These are phyloP conservation scores for Sphaerulina populicola DNA, from an alignment of 2,329 filamentous ascomycete species.

Conservation along the genomic window DNA sequence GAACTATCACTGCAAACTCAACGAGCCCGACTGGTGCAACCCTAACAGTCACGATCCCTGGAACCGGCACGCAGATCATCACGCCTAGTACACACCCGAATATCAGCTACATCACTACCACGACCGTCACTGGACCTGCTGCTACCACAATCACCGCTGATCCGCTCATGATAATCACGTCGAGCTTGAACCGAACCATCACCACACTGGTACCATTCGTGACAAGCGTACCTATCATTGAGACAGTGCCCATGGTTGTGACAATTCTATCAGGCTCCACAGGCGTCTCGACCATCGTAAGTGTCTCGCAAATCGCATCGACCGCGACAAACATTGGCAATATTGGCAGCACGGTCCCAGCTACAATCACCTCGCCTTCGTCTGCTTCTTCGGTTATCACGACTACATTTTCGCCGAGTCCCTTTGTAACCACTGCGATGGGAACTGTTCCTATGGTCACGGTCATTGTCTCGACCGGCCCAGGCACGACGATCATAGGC, in stretches of 20 bases:
- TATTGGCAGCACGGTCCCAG: neutral
- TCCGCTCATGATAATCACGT: neutral
- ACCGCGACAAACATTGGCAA: neutral
- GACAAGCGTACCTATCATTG: constrained; percentile 9
- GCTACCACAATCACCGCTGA: neutral
- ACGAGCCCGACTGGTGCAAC: constrained; percentile 6
- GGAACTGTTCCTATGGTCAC: neutral
- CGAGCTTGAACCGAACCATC: constrained; percentile 6
- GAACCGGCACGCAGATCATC: constrained; percentile 5
- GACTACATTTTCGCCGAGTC: constrained; percentile 3
- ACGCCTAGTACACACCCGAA: constrained; percentile 2
- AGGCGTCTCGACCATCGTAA: neutral
- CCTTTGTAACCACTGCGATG: constrained; percentile 5
- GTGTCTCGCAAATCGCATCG: neutral
- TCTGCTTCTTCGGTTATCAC: constrained; percentile 1
- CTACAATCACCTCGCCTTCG: neutral
- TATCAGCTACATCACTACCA: constrained; percentile 10
- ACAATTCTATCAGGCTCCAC: constrained; percentile 13
- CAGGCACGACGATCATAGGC: neutral
- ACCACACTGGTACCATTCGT: constrained; percentile 10
- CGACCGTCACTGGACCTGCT: constrained; percentile 9
- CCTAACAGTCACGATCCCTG: constrained; percentile 12
- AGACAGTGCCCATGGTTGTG: constrained; percentile 14
- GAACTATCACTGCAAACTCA: constrained; percentile 5
- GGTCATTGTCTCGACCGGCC: neutral